These are phyloP conservation scores for Hericium erinaceus DNA, from an alignment of 768 basidiomycete species.

Conservation along the genomic window DNA sequence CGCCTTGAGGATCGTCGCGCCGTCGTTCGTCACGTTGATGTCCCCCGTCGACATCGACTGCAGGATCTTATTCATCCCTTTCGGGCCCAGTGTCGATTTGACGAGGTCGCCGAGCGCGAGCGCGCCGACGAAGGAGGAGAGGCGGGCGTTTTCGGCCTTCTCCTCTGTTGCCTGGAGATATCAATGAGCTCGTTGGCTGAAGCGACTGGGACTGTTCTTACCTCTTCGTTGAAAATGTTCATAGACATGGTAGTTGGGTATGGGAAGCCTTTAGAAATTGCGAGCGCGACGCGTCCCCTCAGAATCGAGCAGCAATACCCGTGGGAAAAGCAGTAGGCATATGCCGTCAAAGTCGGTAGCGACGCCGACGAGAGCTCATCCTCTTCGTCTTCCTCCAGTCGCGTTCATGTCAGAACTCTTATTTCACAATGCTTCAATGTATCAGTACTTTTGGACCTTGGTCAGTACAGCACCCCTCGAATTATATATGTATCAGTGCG, in stretches of 20 bases:
- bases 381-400: too few relatives aligned
- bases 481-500: too few relatives aligned
- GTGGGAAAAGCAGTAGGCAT: too few relatives aligned
- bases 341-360: too few relatives aligned
- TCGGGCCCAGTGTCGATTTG: constrained; percentile 96
- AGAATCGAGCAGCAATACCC: too few relatives aligned
- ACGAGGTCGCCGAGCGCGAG: constrained; percentile 96
- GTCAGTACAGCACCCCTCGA: too few relatives aligned
- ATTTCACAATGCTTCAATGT: too few relatives aligned
- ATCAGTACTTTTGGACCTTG: too few relatives aligned
- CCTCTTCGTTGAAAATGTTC: constrained; percentile 65
- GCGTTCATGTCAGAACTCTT: too few relatives aligned
- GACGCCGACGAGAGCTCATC: too few relatives aligned
- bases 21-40: constrained; percentile 97
- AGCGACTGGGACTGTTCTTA: constrained; percentile 13
- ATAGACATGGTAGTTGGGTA: constrained; percentile 39
- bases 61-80: constrained; percentile 99
- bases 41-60: constrained; percentile 85
- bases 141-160: constrained; percentile 94
- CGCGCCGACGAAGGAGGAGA: constrained; percentile 96
- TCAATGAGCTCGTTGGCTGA: neutral
- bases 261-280: too few relatives aligned
- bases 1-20: constrained; percentile 94
- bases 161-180: constrained; percentile 74
- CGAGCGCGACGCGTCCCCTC: too few relatives aligned